A percentile compares a stretch with the other conserved stretches of the same genome.
Evolutionary conservation across 2,329 filamentous ascomycete genomes (phyloP).

Genomic region (Zelopaecilomyces penicillatus): DNA sequence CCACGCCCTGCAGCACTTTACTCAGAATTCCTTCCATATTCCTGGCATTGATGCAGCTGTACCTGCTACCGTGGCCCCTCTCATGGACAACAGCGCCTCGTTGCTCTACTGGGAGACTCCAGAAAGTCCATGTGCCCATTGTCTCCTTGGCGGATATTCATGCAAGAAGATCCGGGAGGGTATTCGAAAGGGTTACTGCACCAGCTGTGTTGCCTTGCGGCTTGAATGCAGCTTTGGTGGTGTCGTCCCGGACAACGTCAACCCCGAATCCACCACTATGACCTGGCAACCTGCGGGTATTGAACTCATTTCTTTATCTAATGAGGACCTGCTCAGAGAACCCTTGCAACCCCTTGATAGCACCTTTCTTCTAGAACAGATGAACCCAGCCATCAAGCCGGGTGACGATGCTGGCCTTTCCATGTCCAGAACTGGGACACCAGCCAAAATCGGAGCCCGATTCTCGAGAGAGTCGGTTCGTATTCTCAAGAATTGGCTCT

Average conservation of each 20-base stretch:
- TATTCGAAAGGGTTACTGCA: slow-evolving; percentile 52
- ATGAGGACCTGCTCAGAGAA: slow-evolving; percentile 18
- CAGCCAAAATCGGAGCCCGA: slow-evolving; percentile 60
- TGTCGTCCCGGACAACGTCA: slow-evolving; percentile 23
- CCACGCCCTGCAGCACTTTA: slow-evolving; percentile 51
- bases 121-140: slow-evolving; percentile 43
- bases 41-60: background rate
- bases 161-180: slow-evolving; percentile 55
- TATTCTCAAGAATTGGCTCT: slow-evolving; percentile 76
- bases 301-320: slow-evolving; percentile 28
- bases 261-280: slow-evolving; percentile 29
- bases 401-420: slow-evolving; percentile 4
- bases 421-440: slow-evolving; percentile 19
- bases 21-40: slow-evolving; percentile 20
- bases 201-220: slow-evolving; percentile 52
- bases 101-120: slow-evolving; percentile 31
- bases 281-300: slow-evolving; percentile 22
- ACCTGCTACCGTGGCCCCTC: background rate
- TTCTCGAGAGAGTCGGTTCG: slow-evolving; percentile 76
- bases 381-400: slow-evolving; percentile 9
- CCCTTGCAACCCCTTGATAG: slow-evolving; percentile 17
- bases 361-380: slow-evolving; percentile 19
- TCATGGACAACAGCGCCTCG: background rate
- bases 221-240: slow-evolving; percentile 49
- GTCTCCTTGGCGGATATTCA: slow-evolving; percentile 42